Base-by-base conservation (phyloP, 495 filamentous ascomycete genomes). In the Lasiosphaeria hispida region DNA sequence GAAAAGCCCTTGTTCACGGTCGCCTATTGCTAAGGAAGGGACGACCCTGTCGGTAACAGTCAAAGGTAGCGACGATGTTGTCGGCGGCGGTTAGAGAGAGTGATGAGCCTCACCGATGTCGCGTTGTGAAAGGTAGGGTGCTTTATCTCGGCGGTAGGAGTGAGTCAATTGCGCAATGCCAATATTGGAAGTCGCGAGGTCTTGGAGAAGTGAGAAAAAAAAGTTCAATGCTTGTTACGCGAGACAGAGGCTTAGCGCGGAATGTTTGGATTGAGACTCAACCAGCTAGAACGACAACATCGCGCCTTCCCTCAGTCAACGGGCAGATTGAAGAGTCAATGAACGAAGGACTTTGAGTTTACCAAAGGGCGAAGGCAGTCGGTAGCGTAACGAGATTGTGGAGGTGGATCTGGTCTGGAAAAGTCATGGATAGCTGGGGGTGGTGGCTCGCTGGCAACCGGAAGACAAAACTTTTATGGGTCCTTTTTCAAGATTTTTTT, bases 391-490 rank as follows among this genome's bases (percentile, higher is more conserved):
- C 47, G 23, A 34, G 33, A 49, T 34, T 49, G 47, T 49, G 47
- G 47, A 49, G 47, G 47, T 49, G 47, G 47, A 49, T 30, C n/a
- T 19, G 30, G 36, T 49, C 47, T 49, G 47, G 47, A n/a, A n/a
- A n/a, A n/a, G n/a, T n/a, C n/a, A n/a, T n/a, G n/a, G n/a, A n/a
- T n/a, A 30, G 23, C 23, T 30, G 23, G 14, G 47, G 35, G 14
- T 15, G 35, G 14, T 15, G 23, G n/a, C 30, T 19, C 47, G 47
- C 47, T 19, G 47, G 36, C 19, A 10, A 49, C 47, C 47, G 47
- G 47, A 19, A 14, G 33, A 10, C 47, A 8, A 34, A 49, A 14
- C 15, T 49, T 48, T 49, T 35, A 49, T 49, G 47, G 47, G 47
- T 49, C 47, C 23, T 11, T 30, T 37, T 30, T 35, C 19, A 36